Conservation (phyloP, 306 rosid genomes). For the Coriaria nepalensis region DNA sequence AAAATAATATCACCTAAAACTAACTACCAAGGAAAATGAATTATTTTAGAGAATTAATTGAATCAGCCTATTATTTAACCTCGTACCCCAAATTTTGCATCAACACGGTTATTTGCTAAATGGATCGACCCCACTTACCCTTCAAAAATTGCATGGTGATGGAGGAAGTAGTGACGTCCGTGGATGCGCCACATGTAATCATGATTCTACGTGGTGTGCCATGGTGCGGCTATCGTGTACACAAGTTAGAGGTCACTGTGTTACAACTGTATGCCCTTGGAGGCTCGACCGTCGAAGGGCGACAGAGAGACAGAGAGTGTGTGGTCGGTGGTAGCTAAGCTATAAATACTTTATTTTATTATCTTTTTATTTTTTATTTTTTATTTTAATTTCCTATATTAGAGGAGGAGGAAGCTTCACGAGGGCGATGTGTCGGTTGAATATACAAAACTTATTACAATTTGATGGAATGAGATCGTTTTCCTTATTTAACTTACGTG, state of each 20-base stretch:
- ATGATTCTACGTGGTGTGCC: conserved; percentile 13
- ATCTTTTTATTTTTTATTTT: not conserved
- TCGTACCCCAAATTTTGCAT: no score
- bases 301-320: conserved; percentile 1
- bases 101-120: no score
- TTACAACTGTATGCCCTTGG: conserved; percentile 11
- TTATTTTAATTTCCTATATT: not conserved
- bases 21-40: no score
- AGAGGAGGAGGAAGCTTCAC: not conserved
- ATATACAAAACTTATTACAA: no score
- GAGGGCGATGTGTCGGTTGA: not conserved
- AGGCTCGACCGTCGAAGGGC: no score
- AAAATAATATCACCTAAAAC: no score
- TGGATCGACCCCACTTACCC: conserved; percentile 5
- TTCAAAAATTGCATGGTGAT: not conserved
- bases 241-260: conserved; percentile 1
- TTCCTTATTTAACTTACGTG: no score
- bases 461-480: no score
- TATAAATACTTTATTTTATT: not conserved
- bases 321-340: conserved; percentile 4
- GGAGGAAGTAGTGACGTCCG: not conserved
- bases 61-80: no score
- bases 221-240: conserved; percentile 10
- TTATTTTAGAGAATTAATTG: no score
- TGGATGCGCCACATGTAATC: conserved; percentile 15